phyloP scores from a whole-genome alignment of 768 basidiomycete genomes.

The Pluteus cervinus region DNA sequence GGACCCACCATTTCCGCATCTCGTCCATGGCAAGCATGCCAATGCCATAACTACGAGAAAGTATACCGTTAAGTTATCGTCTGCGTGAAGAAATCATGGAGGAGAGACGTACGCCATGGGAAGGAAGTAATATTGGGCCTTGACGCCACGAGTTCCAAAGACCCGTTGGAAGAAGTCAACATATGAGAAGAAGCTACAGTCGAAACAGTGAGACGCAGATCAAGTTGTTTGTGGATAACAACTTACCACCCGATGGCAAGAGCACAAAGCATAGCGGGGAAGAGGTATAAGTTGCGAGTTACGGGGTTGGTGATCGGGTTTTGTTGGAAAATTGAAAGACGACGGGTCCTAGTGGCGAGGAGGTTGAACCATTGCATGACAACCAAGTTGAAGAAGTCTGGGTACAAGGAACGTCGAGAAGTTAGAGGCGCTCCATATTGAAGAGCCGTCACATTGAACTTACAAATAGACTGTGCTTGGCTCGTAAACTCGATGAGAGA shows the following conservation, averaged over 20 bases:
- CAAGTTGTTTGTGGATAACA: conserved; percentile 34
- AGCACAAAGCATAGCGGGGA: conserved; percentile 39
- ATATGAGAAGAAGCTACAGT: neutral
- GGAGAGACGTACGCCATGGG: conserved; percentile 41
- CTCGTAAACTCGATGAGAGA: no score
- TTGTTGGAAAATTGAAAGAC: conserved; percentile 48
- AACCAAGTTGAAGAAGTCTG: conserved; percentile 46
- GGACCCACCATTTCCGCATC: conserved; percentile 15
- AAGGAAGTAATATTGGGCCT: conserved; percentile 42
- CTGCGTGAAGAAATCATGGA: conserved; percentile 12
- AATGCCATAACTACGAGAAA: neutral
- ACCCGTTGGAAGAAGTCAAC: conserved; percentile 26
- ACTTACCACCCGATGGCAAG: conserved; percentile 36
- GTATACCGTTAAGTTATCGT: conserved; percentile 8
- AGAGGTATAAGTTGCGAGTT: no score
- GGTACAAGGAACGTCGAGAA: conserved; percentile 50
- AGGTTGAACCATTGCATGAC: conserved; percentile 62
- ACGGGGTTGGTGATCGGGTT: conserved; percentile 38
- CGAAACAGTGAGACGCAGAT: conserved; percentile 24
- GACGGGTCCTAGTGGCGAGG: conserved; percentile 48
- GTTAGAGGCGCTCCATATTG: conserved; percentile 33
- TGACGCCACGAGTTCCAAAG: conserved; percentile 43
- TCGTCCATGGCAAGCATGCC: conserved; percentile 16
- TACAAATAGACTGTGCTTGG: conserved; percentile 40
- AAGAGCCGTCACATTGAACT: conserved; percentile 30